Evolutionary conservation across 192 early-diverging fungal genomes (phyloP).

Genomic region (Dissophora ornata): DNA sequence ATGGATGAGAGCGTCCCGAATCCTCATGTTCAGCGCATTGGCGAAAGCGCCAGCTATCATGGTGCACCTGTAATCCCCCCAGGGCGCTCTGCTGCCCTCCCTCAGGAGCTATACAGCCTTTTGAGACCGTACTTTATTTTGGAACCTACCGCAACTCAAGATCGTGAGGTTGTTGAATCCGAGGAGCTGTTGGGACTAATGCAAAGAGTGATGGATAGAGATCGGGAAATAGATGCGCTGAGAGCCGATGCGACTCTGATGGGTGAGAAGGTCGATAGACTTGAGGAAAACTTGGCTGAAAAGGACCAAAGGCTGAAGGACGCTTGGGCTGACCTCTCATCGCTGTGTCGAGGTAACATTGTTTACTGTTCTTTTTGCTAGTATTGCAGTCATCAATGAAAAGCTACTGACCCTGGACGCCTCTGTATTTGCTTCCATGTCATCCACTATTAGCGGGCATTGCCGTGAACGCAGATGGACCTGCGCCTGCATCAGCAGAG

Average conservation of each 20-base stretch:
- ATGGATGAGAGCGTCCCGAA: no score
- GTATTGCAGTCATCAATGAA: background rate
- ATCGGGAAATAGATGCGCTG: background rate
- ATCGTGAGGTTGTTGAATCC: background rate
- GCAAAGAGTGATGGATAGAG: background rate
- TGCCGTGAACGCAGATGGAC: no score
- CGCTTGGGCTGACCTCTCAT: background rate
- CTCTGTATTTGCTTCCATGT: background rate
- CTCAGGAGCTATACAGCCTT: background rate
- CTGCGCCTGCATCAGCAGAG: no score
- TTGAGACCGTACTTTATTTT: background rate
- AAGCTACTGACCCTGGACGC: background rate
- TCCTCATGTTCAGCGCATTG: background rate
- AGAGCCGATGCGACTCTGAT: background rate
- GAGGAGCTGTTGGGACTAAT: no score
- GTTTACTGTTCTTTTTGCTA: background rate
- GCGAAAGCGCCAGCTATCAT: conserved; percentile 10
- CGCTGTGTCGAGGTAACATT: conserved; percentile 33
- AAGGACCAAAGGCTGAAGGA: conserved; percentile 6
- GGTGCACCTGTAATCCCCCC: background rate
- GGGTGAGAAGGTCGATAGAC: background rate
- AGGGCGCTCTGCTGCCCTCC: background rate
- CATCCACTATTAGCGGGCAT: conserved; percentile 1
- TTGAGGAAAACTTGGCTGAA: background rate
- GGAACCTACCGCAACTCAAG: background rate